Base-by-base conservation (phyloP, 306 rosid genomes). In the Amphicarpaea edgeworthii region DNA sequence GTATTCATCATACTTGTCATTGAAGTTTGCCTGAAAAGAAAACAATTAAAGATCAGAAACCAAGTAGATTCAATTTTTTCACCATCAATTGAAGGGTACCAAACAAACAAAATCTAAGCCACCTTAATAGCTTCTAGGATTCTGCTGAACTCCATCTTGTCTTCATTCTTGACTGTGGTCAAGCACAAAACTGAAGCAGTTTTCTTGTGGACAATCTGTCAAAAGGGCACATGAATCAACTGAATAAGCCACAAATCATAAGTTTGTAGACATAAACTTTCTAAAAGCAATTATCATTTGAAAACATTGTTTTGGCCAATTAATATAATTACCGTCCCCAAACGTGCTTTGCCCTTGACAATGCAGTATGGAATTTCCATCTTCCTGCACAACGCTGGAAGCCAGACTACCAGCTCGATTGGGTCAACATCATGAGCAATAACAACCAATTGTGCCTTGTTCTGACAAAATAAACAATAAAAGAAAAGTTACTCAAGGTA, bases 371-470 rank as follows among this genome's bases (percentile, higher is more conserved):
- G 96, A 43, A 89, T 92, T 81, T 89, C 93, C 97, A 92, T 92
- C 85, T 88, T 89, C 73, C 93, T 89, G 83, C 97, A 92, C 78
- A 88, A 60, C 2, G 93, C 91, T 6, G 93, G 96, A 30, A 92
- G 93, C 97, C 97, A 92, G 2, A 92, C 96, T 0, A 88, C 93
- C 58, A 92, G 80, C 73, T 92, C 97, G 2, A 92, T 89, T 12
- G 96, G 96, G 79, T 92, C 96, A n/a, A 92, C 97, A 24, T 92
- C 95, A 42, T 90, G 96, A 3, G 93, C 97, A 68, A 89, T 92
- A 28, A 93, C 91, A 19, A 93, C 96, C 8, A 93, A 78, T 30
- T 93, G 96, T 1, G 96, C 93, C 61, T 86, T 90, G 51, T 86
- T 93, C 96, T 90, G 88, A 38, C 69, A 20, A 1, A 17, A 38